Evolutionary conservation across 2,329 filamentous ascomycete genomes (phyloP).

Genomic region (Sclerotinia minor): DNA sequence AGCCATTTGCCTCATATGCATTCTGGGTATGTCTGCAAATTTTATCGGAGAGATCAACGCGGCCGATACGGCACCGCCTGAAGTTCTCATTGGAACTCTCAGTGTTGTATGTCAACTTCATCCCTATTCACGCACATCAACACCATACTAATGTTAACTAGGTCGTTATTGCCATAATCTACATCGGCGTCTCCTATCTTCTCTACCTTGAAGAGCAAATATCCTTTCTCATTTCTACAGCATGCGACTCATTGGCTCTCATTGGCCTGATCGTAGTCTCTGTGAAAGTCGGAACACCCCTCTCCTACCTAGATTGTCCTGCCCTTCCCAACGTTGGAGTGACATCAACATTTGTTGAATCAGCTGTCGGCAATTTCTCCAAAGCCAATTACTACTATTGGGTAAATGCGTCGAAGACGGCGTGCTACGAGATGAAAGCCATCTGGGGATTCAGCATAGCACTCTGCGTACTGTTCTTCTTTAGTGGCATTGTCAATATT

Average conservation of each 20-base stretch:
- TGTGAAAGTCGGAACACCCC: constrained; percentile 74
- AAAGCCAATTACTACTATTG: constrained; percentile 50
- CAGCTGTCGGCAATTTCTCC: constrained; percentile 47
- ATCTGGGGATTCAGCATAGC: constrained; percentile 85
- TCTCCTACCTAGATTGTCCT: constrained; percentile 75
- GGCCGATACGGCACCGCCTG: constrained; percentile 64
- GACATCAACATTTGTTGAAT: constrained; percentile 48
- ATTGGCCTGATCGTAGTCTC: constrained; percentile 77
- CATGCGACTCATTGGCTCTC: constrained; percentile 67
- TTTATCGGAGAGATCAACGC: constrained; percentile 77
- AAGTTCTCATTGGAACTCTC: constrained; percentile 75
- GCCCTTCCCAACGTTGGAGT: constrained; percentile 47
- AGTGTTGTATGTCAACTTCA: constrained; percentile 64
- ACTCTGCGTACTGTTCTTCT: constrained; percentile 69
- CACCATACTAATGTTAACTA: constrained; percentile 42
- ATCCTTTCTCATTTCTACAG: constrained; percentile 68
- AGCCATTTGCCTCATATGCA: constrained; percentile 67
- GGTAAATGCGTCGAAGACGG: constrained; percentile 55
- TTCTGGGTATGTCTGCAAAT: constrained; percentile 79
- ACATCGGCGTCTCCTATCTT: constrained; percentile 78
- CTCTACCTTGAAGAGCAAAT: constrained; percentile 77
- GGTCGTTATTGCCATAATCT: constrained; percentile 51
- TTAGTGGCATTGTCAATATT: constrained; percentile 58
- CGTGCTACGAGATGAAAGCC: constrained; percentile 82
- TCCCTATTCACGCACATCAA: background rate